Evolutionary conservation across 257 asterid species (phyloP).

Genomic region (Solanum gracilifrons): DNA sequence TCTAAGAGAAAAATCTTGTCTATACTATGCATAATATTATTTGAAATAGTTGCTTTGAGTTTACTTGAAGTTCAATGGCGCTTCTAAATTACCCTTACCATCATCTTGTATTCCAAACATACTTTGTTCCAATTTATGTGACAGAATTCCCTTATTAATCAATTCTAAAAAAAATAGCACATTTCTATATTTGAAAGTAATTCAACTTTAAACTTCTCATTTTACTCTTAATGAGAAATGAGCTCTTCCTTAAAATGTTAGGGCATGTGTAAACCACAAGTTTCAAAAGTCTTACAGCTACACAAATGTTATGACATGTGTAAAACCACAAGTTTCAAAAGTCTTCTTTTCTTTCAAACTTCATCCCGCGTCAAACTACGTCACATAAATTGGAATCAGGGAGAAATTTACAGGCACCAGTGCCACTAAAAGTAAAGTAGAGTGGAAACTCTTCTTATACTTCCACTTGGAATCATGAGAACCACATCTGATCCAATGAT

Average conservation of each 20-base stretch:
- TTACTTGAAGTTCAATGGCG: neutral
- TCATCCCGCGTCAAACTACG: neutral
- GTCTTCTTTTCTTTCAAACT: neutral
- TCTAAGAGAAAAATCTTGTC: neutral
- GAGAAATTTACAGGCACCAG: neutral
- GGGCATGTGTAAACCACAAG: neutral
- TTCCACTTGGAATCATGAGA: neutral
- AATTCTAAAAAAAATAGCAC: neutral
- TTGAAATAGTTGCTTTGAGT: neutral
- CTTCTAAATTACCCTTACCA: neutral
- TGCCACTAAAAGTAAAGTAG: neutral
- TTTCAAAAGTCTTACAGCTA: neutral
- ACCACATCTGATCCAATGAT: neutral
- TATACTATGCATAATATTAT: neutral
- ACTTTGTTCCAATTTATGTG: neutral
- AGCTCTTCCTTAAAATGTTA: neutral
- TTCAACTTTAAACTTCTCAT: neutral
- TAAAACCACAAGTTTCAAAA: neutral
- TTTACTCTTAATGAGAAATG: neutral
- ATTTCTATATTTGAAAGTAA: neutral
- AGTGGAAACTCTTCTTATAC: neutral
- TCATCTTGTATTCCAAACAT: neutral
- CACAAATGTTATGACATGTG: neutral
- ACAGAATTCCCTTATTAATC: neutral
- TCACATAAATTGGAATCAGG: neutral